phyloP scores from a whole-genome alignment of 2,329 filamentous ascomycete species.

The Thelonectria blattea region DNA sequence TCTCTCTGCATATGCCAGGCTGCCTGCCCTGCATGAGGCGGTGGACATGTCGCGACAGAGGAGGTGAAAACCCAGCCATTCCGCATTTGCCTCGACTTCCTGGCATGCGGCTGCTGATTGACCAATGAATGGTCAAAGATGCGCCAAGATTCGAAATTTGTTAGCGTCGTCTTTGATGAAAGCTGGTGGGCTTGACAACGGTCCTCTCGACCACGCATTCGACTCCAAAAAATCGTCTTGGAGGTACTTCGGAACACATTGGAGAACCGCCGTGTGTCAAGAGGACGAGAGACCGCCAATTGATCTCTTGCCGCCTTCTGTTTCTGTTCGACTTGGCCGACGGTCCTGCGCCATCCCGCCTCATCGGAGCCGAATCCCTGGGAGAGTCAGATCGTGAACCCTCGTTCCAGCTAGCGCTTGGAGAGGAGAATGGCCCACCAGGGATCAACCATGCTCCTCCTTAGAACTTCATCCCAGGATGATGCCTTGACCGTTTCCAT shows the following conservation, averaged over 20 bases:
- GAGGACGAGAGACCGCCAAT: background rate
- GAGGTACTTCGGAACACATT: background rate
- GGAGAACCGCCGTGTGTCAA: too few species aligned
- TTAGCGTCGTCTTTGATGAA: slow-evolving; percentile 33
- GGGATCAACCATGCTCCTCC: slow-evolving; percentile 17
- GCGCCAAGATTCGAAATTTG: slow-evolving; percentile 11
- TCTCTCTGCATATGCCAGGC: background rate
- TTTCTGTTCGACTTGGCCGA: background rate
- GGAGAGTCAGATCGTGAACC: slow-evolving; percentile 18
- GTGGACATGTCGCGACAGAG: background rate
- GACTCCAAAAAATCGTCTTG: background rate
- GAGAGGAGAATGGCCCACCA: slow-evolving; percentile 5
- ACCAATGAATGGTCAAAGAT: slow-evolving; percentile 24
- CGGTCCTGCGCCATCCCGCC: slow-evolving; percentile 2
- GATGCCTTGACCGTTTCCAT: background rate
- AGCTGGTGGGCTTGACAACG: slow-evolving; percentile 11
- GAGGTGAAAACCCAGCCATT: slow-evolving; percentile 17
- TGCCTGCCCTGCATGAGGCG: background rate
- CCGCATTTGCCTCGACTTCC: slow-evolving; percentile 28
- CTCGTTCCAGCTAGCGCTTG: slow-evolving; percentile 21
- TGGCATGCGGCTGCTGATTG: slow-evolving; percentile 6
- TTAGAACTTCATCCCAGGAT: slow-evolving; percentile 2
- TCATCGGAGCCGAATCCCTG: slow-evolving; percentile 4
- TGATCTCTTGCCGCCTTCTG: background rate
- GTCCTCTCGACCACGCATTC: background rate